Evolutionary conservation across 2,329 filamentous ascomycete species (phyloP).

Genomic region (Colletotrichum orchidophilum): DNA sequence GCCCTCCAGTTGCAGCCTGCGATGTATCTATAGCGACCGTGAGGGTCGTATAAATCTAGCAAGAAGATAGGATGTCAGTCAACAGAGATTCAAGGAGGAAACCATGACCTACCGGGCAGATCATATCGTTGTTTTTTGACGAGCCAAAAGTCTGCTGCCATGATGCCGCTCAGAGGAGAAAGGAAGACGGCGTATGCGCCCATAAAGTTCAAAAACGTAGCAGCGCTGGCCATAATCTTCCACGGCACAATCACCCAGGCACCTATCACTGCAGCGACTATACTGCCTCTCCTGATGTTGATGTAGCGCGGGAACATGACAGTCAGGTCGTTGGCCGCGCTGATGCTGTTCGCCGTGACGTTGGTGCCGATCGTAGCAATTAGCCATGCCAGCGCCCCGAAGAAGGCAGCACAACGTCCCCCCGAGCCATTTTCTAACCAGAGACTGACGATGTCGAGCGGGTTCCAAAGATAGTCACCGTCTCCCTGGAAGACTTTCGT

Average conservation of each 20-base stretch:
- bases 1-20: conserved; percentile 68
- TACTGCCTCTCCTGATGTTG: conserved; percentile 65
- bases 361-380: conserved; percentile 66
- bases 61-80: neutral
- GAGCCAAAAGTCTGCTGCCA: conserved; percentile 69
- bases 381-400: conserved; percentile 62
- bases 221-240: conserved; percentile 70
- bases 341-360: conserved; percentile 65
- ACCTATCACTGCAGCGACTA: conserved; percentile 61
- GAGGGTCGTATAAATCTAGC: conserved; percentile 43
- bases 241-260: conserved; percentile 71
- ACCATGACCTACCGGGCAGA: conserved; percentile 40
- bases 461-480: conserved; percentile 56
- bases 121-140: conserved; percentile 62
- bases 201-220: conserved; percentile 72
- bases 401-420: conserved; percentile 53
- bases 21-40: conserved; percentile 55
- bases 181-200: conserved; percentile 68
- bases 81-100: neutral
- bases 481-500: conserved; percentile 53
- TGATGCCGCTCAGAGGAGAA: conserved; percentile 69
- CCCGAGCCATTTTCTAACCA: conserved; percentile 54
- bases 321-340: conserved; percentile 64
- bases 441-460: conserved; percentile 53
- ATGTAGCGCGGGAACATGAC: conserved; percentile 61